Evolutionary conservation across 352 stramenopile species (phyloP).

Genomic region (Thalassiosira mediterranea): DNA sequence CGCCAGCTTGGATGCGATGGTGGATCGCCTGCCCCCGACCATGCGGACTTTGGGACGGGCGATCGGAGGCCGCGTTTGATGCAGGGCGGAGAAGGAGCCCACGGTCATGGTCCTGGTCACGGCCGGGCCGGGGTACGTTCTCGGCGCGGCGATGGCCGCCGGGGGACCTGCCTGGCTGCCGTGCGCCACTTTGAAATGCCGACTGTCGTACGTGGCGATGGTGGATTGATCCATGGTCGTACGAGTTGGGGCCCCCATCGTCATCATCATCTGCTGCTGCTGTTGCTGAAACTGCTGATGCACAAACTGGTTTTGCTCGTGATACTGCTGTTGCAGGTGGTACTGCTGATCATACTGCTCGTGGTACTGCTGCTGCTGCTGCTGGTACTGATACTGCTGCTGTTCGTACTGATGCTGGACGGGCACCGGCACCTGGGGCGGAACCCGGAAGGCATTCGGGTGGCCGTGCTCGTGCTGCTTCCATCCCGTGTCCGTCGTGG

Average conservation of each 20-base stretch:
- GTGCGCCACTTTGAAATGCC: not conserved
- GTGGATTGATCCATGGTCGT: not conserved
- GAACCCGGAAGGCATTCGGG: too few relatives aligned
- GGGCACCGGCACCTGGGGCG: too few relatives aligned
- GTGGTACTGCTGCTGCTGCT: not conserved
- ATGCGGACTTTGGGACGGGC: not conserved
- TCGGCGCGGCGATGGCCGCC: not conserved
- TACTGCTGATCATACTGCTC: not conserved
- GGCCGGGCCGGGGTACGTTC: not conserved
- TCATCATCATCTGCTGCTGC: not conserved
- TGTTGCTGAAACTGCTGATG: not conserved
- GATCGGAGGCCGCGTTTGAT: too few relatives aligned
- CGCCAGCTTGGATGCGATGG: not conserved
- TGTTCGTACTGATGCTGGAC: not conserved
- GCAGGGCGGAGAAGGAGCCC: too few relatives aligned
- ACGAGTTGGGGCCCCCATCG: not conserved
- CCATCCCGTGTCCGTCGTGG: not conserved
- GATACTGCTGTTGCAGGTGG: not conserved
- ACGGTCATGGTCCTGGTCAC: too few relatives aligned
- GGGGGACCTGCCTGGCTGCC: not conserved
- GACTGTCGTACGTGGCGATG: not conserved
- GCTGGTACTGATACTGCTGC: not conserved
- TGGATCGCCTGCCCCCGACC: not conserved
- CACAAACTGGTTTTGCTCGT: not conserved
- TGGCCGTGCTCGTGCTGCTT: not conserved